Conservation (phyloP, 2,329 filamentous ascomycete genomes). For the Colletotrichum incanum region DNA sequence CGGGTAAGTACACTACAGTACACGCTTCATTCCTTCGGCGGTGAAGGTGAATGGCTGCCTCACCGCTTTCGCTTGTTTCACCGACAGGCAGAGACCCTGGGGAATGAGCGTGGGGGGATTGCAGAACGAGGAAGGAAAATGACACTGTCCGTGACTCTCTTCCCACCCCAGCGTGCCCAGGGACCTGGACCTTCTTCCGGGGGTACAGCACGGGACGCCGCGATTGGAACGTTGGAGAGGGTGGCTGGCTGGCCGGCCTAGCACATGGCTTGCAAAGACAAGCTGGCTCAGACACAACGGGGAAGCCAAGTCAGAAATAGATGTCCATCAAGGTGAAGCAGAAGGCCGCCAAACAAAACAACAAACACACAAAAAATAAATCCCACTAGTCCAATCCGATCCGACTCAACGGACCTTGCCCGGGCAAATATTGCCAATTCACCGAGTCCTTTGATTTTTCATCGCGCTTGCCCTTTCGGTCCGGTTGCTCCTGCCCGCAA, state of each 20-base stretch:
- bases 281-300: not conserved
- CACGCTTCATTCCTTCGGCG: constrained; percentile 17
- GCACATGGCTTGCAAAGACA: not conserved
- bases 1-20: not conserved
- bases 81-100: constrained; percentile 34
- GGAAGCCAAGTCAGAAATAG: not conserved
- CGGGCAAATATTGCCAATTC: constrained; percentile 3
- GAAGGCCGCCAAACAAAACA: not conserved
- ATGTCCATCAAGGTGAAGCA: not conserved
- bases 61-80: constrained; percentile 42
- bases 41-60: constrained; percentile 30
- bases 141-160: not conserved
- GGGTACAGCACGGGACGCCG: constrained; percentile 16
- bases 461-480: not conserved
- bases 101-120: constrained; percentile 32
- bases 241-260: constrained; percentile 5
- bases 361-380: not conserved
- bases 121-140: constrained; percentile 14
- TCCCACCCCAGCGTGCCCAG: not conserved
- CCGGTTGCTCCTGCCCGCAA: constrained; percentile 18
- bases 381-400: constrained; percentile 4
- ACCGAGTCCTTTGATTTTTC: constrained; percentile 19
- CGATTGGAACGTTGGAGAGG: constrained; percentile 19
- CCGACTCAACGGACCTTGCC: constrained; percentile 29
- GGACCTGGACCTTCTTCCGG: constrained; percentile 20